Conservation (phyloP, 805 yeast genomes). For the Jamesozyma rosinii region DNA sequence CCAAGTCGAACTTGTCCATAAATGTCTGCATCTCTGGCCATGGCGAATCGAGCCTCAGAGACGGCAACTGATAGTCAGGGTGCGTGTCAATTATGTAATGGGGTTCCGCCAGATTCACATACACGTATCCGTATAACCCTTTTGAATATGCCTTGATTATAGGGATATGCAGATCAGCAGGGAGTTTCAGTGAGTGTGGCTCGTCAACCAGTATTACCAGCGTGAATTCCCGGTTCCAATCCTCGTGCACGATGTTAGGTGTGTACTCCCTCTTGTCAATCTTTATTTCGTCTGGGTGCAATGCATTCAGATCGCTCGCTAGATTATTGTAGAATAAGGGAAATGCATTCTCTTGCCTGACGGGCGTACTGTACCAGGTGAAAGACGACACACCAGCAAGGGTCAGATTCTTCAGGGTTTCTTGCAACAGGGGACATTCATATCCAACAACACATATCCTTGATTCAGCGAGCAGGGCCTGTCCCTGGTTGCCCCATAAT, state of each 20-base stretch:
- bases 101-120: slow-evolving; percentile 45
- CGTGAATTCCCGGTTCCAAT: neutral
- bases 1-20: slow-evolving; percentile 43
- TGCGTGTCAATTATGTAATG: slow-evolving; percentile 68
- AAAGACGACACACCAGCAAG: slow-evolving; percentile 54
- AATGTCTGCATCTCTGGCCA: slow-evolving; percentile 59
- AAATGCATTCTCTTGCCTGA: neutral
- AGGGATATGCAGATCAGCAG: slow-evolving; percentile 33
- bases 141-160: slow-evolving; percentile 39
- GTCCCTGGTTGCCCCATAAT: slow-evolving; percentile 79
- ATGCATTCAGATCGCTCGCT: neutral
- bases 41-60: slow-evolving; percentile 56
- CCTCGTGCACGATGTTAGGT: neutral
- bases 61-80: slow-evolving; percentile 42
- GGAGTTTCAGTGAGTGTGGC: slow-evolving; percentile 16
- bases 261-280: neutral
- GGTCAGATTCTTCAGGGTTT: slow-evolving; percentile 65
- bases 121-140: slow-evolving; percentile 62
- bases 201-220: neutral
- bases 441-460: slow-evolving; percentile 55
- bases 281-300: neutral
- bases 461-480: slow-evolving; percentile 44
- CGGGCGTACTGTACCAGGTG: slow-evolving; percentile 38
- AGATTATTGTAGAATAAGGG: slow-evolving; percentile 4
- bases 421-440: slow-evolving; percentile 51